phyloP scores from a whole-genome alignment of 257 asterid species.

The Dorcoceras hygrometricum region DNA sequence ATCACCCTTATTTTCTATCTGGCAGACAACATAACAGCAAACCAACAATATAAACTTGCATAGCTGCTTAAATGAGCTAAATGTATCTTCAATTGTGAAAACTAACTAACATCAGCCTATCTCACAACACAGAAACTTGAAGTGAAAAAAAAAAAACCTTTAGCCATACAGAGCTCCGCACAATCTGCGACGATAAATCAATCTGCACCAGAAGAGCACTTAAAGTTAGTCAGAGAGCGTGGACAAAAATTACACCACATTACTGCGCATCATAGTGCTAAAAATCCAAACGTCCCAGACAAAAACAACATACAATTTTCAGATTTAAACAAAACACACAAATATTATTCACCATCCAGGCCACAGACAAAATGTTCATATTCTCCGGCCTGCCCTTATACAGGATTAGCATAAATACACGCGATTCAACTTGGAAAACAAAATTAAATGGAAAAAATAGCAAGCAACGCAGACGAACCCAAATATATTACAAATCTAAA shows the following conservation, averaged over 20 bases:
- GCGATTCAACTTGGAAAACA: background rate
- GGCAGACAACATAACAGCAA: slow-evolving; percentile 21
- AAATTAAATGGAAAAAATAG: slow-evolving; percentile 2
- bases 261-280: background rate
- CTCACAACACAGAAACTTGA: slow-evolving; percentile 1
- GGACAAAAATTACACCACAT: background rate
- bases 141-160: slow-evolving; percentile 45
- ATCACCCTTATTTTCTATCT: slow-evolving; percentile 72
- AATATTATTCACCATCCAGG: slow-evolving; percentile 13
- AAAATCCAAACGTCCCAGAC: background rate
- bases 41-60: slow-evolving; percentile 10
- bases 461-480: background rate
- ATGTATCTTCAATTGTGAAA: slow-evolving; percentile 5
- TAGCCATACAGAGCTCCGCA: slow-evolving; percentile 48
- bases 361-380: background rate
- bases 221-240: slow-evolving; percentile 25
- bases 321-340: slow-evolving; percentile 7
- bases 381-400: background rate
- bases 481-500: slow-evolving; percentile 10
- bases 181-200: slow-evolving; percentile 80
- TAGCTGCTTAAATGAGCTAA: slow-evolving; percentile 3
- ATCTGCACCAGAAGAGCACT: slow-evolving; percentile 53
- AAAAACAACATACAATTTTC: background rate
- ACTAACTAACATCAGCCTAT: slow-evolving; percentile 8
- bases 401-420: background rate